Conservation (phyloP, 2,329 filamentous ascomycete genomes). For the Fusarium keratoplasticum region DNA sequence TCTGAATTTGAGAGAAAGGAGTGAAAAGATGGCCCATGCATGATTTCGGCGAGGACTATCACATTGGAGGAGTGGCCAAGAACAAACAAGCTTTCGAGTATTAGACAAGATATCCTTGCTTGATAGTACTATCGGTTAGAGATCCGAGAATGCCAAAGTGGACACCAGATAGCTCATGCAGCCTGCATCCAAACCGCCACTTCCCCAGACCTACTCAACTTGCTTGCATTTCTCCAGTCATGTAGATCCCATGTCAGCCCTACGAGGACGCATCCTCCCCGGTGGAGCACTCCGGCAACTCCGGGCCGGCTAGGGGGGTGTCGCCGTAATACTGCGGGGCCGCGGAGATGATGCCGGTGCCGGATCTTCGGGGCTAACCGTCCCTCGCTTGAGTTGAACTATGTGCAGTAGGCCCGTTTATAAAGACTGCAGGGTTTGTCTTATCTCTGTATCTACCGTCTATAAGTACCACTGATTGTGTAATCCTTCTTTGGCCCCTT, state of each 20-base stretch:
- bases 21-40: background rate
- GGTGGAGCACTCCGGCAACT: background rate
- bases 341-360: background rate
- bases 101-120: background rate
- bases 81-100: background rate
- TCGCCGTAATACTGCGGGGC: background rate
- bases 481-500: constrained; percentile 82
- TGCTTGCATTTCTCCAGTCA: background rate
- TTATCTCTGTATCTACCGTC: constrained; percentile 44
- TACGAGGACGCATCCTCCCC: background rate
- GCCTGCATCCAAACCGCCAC: background rate
- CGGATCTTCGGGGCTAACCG: background rate
- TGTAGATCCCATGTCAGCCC: background rate
- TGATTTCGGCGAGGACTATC: background rate
- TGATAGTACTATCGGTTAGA: background rate
- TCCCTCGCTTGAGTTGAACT: background rate
- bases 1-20: background rate
- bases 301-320: background rate
- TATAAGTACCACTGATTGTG: constrained; percentile 66
- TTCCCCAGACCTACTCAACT: background rate
- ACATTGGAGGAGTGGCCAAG: background rate
- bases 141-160: background rate
- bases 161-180: background rate
- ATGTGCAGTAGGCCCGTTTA: background rate
- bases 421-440: background rate